Evolutionary conservation across 495 filamentous ascomycete genomes (phyloP), one percentile per base, ranked within the genome.

Genomic region (Tuber brumale): DNA sequence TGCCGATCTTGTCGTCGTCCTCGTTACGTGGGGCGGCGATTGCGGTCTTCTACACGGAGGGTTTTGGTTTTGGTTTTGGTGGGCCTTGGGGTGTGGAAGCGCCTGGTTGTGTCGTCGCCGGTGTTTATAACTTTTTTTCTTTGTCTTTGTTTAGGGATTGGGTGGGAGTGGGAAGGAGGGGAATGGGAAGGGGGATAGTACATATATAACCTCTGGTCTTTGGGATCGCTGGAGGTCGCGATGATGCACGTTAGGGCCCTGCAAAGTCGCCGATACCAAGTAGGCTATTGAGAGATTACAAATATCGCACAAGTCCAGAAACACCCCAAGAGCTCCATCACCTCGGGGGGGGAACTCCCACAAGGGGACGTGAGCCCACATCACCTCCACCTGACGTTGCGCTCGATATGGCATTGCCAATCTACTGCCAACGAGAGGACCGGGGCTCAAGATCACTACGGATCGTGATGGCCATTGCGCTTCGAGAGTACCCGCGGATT

Each of bases 171-270:
- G 70, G 19, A 37, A n/a, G 1, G 27, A 21, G 35, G 23, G 3
- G 10, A 12, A 19, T 23, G n/a, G 37, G 27, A 23, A 27, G 9
- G 48, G n/a, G n/a, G n/a, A n/a, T n/a, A n/a, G n/a, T n/a, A n/a
- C n/a, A 7, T n/a, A 12, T 48, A 41, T 5, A 85, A 39, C 78
- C 91, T 93, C 92, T 91, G 93, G 84, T 95, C 93, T 81, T 94
- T 94, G 4, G 93, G 93, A 82, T 94, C 94, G 35, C 88, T 90
- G 31, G 91, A 91, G 57, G 86, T 87, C 9, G 90, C 89, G 18
- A 91, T 84, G 48, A 93, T 91, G 75, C 89, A 89, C 79, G 92
- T 94, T 23, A 94, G 86, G 39, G 94, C 85, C 75, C 95, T 88
- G 75, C 27, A 5, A 66, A 66, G 57, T 35, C 14, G 35, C 57